phyloP scores from a whole-genome alignment of 768 basidiomycete genomes.

The Symmetrospora coprosmae region DNA sequence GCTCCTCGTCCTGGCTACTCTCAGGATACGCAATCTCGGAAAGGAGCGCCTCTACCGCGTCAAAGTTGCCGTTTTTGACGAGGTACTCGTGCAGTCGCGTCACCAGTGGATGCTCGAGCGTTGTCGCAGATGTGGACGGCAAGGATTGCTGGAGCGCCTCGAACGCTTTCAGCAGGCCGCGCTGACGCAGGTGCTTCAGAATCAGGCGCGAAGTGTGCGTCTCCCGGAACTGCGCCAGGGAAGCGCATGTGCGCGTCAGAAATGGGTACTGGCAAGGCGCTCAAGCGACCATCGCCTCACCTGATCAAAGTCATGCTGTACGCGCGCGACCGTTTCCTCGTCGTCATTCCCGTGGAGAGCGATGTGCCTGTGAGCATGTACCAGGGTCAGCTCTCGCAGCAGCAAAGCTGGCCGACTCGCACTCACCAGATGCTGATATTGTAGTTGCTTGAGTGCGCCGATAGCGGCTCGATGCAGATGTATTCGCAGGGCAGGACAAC shows the following conservation, averaged over 20 bases:
- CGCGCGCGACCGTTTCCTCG: neutral
- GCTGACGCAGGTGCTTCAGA: slow-evolving; percentile 24
- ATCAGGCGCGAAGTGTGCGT: slow-evolving; percentile 3
- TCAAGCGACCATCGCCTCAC: neutral
- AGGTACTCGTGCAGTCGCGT: slow-evolving; percentile 15
- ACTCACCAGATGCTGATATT: slow-evolving; percentile 23
- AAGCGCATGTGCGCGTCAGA: neutral
- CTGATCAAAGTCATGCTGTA: neutral
- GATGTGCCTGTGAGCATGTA: slow-evolving; percentile 7
- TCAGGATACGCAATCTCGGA: slow-evolving; percentile 13
- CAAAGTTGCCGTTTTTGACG: slow-evolving; percentile 18
- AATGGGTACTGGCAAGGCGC: neutral
- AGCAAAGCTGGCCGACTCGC: neutral
- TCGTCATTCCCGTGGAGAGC: slow-evolving; percentile 20
- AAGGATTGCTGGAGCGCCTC: slow-evolving; percentile 11
- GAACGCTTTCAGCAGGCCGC: slow-evolving; percentile 18
- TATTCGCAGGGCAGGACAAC: slow-evolving; percentile 13
- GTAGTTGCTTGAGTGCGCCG: slow-evolving; percentile 21
- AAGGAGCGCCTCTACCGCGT: slow-evolving; percentile 11
- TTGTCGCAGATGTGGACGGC: neutral
- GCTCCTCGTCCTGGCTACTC: neutral
- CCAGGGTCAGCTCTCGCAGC: neutral
- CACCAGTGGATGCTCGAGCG: slow-evolving; percentile 10
- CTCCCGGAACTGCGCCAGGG: slow-evolving; percentile 1
- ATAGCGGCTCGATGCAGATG: slow-evolving; percentile 20